Percentiles rank a stretch among this genome's conserved stretches.
These are phyloP conservation scores for Xerocomus potaroensis DNA, from an alignment of 768 basidiomycete species.

Conservation along the genomic window DNA sequence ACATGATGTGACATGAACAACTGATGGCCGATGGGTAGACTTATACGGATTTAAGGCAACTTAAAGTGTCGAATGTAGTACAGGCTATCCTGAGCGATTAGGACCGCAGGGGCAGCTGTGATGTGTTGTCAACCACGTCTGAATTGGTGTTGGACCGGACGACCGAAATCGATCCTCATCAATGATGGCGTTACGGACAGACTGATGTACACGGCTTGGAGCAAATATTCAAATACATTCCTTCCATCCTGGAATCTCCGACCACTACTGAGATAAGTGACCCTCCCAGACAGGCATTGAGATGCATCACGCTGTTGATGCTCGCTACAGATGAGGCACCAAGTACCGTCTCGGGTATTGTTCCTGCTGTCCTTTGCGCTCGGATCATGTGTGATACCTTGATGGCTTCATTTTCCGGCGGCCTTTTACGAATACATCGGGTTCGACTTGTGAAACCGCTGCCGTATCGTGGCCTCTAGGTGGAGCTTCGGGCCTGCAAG, in stretches of 20 bases:
- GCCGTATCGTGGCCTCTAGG: too few relatives aligned
- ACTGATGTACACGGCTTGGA: neutral
- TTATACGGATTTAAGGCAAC: slow-evolving; percentile 90
- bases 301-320: neutral
- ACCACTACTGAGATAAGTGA: neutral
- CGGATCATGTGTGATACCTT: too few relatives aligned
- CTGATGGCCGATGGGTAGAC: slow-evolving; percentile 49
- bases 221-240: neutral
- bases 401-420: too few relatives aligned
- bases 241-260: neutral
- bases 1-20: neutral
- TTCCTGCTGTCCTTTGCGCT: neutral
- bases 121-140: neutral
- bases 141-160: neutral
- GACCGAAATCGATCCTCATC: neutral
- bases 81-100: slow-evolving; percentile 84
- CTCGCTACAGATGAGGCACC: neutral
- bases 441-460: too few relatives aligned
- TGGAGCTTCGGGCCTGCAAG: too few relatives aligned
- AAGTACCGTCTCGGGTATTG: neutral
- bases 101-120: neutral
- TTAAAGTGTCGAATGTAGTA: slow-evolving; percentile 90
- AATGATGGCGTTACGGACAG: neutral
- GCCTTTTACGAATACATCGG: too few relatives aligned
- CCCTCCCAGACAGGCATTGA: neutral